Conservation (phyloP, 805 yeast genomes). For the Nakazawaea anatomiae region DNA sequence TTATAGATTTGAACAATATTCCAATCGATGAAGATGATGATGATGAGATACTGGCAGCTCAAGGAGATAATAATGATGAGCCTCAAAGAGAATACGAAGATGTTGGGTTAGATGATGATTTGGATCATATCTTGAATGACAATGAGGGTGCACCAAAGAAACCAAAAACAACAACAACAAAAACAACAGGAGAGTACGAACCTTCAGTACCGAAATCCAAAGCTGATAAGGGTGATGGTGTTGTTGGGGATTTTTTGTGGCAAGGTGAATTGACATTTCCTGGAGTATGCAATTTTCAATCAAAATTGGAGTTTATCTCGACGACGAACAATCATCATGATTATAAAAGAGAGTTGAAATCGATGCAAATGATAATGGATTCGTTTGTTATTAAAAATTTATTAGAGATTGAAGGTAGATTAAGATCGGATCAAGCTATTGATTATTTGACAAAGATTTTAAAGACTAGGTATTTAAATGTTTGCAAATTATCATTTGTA, state of each 20-base stretch:
- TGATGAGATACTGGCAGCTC: background rate
- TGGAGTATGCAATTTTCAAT: constrained; percentile 9
- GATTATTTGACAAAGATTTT: constrained; percentile 45
- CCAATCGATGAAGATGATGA: background rate
- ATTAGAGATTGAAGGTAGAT: constrained; percentile 50
- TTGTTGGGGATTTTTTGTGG: constrained; percentile 2
- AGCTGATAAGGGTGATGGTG: constrained; percentile 6
- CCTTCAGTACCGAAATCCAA: constrained; percentile 2
- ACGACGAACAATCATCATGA: constrained; percentile 3
- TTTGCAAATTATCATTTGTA: constrained; percentile 35
- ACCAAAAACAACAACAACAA: too few relatives aligned
- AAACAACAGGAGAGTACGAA: constrained; percentile 3
- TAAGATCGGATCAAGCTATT: constrained; percentile 49
- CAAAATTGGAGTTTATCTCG: constrained; percentile 3
- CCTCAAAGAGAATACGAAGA: constrained; percentile 11
- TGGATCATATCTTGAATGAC: constrained; percentile 26
- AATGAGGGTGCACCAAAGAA: constrained; percentile 5
- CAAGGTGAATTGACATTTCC: constrained; percentile 13
- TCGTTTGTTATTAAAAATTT: constrained; percentile 1
- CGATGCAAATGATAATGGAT: background rate
- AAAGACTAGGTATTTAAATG: constrained; percentile 44
- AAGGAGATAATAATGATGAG: background rate
- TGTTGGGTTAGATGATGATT: constrained; percentile 28
- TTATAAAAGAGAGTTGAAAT: background rate
- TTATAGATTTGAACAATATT: background rate